Evolutionary conservation across 2,329 filamentous ascomycete species (phyloP).

Genomic region (Drechslera avenae): DNA sequence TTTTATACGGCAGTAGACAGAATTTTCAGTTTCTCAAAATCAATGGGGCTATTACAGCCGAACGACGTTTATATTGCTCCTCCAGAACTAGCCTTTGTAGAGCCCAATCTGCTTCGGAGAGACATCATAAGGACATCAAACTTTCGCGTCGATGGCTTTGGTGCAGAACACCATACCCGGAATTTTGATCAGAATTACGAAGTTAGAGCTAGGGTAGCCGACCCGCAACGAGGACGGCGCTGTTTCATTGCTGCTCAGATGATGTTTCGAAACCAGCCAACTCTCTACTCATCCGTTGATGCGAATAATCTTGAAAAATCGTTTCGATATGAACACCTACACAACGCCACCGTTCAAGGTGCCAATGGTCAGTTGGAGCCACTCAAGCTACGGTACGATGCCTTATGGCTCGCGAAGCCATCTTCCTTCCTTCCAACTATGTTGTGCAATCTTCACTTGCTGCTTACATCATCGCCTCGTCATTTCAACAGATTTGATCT

Average conservation of each 20-base stretch:
- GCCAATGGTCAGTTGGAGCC: background rate
- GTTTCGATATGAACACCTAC: slow-evolving; percentile 16
- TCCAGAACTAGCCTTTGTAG: slow-evolving; percentile 5
- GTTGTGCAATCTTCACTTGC: slow-evolving; percentile 34
- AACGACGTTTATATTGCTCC: slow-evolving; percentile 4
- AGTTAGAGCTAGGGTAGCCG: slow-evolving; percentile 11
- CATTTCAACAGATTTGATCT: slow-evolving; percentile 23
- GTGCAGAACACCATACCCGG: slow-evolving; percentile 35
- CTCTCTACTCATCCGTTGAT: slow-evolving; percentile 14
- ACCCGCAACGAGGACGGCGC: slow-evolving; percentile 15
- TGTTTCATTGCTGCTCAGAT: slow-evolving; percentile 23
- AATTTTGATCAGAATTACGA: slow-evolving; percentile 31
- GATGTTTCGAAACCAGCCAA: slow-evolving; percentile 17
- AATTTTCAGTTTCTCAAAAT: slow-evolving; percentile 37
- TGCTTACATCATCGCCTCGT: slow-evolving; percentile 1
- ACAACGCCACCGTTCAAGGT: slow-evolving; percentile 5
- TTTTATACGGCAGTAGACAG: slow-evolving; percentile 28
- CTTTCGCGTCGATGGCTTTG: slow-evolving; percentile 39
- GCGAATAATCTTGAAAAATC: slow-evolving; percentile 1
- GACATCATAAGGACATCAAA: slow-evolving; percentile 37
- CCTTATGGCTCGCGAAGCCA: slow-evolving; percentile 26
- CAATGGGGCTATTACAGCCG: slow-evolving; percentile 24
- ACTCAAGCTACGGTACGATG: slow-evolving; percentile 23
- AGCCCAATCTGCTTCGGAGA: slow-evolving; percentile 29
- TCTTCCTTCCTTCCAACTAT: slow-evolving; percentile 9